Base-by-base conservation (phyloP, 495 filamentous ascomycete genomes). In the Corynascus novoguineensis region DNA sequence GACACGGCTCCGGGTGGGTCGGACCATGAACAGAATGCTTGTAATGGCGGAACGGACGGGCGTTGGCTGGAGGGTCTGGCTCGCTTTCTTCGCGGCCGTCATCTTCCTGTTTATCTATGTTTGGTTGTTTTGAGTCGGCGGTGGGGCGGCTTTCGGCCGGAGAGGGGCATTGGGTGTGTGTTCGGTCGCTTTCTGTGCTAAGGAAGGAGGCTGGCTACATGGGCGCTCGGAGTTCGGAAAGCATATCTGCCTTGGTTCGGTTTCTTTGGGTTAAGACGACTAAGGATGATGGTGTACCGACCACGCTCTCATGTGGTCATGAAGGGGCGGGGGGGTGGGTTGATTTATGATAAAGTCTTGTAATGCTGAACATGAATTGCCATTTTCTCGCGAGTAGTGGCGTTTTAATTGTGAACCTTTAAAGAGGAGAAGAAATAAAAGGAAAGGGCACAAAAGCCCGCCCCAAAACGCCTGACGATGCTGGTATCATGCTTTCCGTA, bases 21-120 rank as follows among this genome's bases (percentile, higher is more conserved):
- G 92, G 38, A 97, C 95, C 38, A 97, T 98, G 93, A 96, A 89
- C 64, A 78, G 91, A 28, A 98, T 98, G 93, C 73, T 97, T 55
- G 68, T 90, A 56, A 97, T 98, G 93, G 95, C 93, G 5, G 85
- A 96, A 73, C 77, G 84, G 64, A 95, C 91, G 12, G 95, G 95
- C 4, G 84, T 98, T 27, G 87, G 90, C 58, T 98, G 93, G 93
- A 88, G 82, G 72, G 88, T 91, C 25, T 98, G 95, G 93, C 66
- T 95, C 46, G 78, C 71, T 19, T 97, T 98, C 72, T 95, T 98
- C 64, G 73, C 78, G 31, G 84, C 83, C 4, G 89, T 98, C 21
- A 82, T 85, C 53, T 61, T 89, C 15, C 57, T 96, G 48, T 98
- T 98, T 72, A 79, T 83, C 57, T 98, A 88, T 64, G 93, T 98